Conservation (phyloP, 371 early-diverging fungal species). For the Lichtheimia corymbifera region DNA sequence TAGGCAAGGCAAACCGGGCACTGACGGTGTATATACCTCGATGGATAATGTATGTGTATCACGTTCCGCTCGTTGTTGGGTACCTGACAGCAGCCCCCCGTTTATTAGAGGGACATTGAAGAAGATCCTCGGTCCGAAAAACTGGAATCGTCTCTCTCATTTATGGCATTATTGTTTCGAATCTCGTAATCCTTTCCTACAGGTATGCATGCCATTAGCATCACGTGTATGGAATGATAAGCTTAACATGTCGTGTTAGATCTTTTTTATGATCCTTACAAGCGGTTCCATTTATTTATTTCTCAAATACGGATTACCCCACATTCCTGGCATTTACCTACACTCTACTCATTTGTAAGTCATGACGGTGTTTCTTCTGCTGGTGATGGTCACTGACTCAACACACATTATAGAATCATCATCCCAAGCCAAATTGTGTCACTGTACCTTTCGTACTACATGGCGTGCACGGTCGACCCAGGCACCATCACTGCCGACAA, state of each 20-base stretch:
- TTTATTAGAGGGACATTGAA: constrained; percentile 18
- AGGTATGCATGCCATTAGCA: constrained; percentile 18
- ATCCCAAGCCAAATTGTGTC: constrained; percentile 58
- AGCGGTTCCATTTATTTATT: constrained; percentile 28
- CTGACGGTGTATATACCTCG: constrained; percentile 28
- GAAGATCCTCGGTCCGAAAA: constrained; percentile 23
- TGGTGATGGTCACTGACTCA: neutral
- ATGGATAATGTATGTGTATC: constrained; percentile 22
- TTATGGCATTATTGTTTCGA: constrained; percentile 48
- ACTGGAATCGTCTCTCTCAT: constrained; percentile 19
- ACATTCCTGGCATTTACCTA: constrained; percentile 44
- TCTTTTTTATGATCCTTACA: constrained; percentile 37
- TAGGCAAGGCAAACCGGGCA: constrained; percentile 31
- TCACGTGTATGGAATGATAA: no score
- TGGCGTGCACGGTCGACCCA: constrained; percentile 66
- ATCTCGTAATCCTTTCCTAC: constrained; percentile 50
- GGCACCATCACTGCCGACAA: constrained; percentile 64
- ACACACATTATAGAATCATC: constrained; percentile 27
- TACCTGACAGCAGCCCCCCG: neutral
- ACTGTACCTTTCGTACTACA: constrained; percentile 55
- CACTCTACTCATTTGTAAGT: constrained; percentile 36
- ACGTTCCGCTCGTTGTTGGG: neutral
- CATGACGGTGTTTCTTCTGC: neutral
- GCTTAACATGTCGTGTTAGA: constrained; percentile 8
- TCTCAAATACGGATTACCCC: constrained; percentile 33